Evolutionary conservation across 2,329 filamentous ascomycete species (phyloP), one percentile per base, ranked within the genome.

Genomic region (Neonectria hederae): DNA sequence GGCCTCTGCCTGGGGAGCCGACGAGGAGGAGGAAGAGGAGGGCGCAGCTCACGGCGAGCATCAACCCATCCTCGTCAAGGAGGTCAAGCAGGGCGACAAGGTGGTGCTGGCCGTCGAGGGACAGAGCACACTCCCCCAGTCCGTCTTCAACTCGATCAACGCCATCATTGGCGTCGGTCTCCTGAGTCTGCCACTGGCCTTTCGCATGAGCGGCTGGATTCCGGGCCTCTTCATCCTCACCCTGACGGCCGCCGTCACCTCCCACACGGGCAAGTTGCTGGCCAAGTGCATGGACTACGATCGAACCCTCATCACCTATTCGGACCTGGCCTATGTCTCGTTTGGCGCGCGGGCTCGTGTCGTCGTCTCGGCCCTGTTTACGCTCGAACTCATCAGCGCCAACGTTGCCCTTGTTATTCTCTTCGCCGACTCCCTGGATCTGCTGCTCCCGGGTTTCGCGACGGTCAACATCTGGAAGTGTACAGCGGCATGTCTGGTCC

Each of bases 111-210:
- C 95, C 2, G 90, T 97, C 2, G 91, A 97, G 66, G 95, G 95
- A 42, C 94, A 97, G 81, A 97, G 93, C n/a, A 99, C 95, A 1
- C 84, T 98, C 17, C 94, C 94, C 0, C 95, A 98, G 81, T 98
- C 95, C 7, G 87, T 97, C 66, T 97, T 98, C 84, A 99, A 99
- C 80, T 97, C 93, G 3, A 95, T 95, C 76, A 97, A 97, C 68
- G 93, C 97, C 54, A 82, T 97, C 63, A 95, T 97, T 65, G 94
- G 94, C 17, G 90, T 99, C 30, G 95, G 95, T 1, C 82, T 99
- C 30, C 84, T 99, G 54, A 97, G 93, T 78, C 83, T 99, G 58
- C 96, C 95, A 6, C 86, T 98, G 75, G 95, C 92, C 6, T 83
- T 98, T 73, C 93, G 90, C 73, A 94, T 97, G 77, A 90, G 92